Evolutionary conservation across 2,329 filamentous ascomycete genomes (phyloP).

Genomic region (Leptosphaerulina australis): DNA sequence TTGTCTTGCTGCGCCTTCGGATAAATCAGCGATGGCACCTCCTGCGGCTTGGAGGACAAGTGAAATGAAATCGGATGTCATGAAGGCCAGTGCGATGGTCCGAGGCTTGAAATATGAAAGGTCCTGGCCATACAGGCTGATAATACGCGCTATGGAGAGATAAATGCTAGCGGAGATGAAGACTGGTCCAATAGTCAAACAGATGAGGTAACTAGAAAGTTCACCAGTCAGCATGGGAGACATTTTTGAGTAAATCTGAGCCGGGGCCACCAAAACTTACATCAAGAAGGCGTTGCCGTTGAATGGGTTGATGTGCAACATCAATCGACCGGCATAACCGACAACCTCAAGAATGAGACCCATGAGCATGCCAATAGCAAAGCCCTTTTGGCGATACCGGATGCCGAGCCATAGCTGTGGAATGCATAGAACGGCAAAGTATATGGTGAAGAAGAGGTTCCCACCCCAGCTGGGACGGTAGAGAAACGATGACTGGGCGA

Average conservation of each 20-base stretch:
- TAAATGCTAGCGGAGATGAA: slow-evolving; percentile 60
- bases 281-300: slow-evolving; percentile 34
- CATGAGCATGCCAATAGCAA: slow-evolving; percentile 52
- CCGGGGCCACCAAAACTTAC: no score
- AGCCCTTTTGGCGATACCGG: slow-evolving; percentile 58
- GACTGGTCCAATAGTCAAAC: slow-evolving; percentile 59
- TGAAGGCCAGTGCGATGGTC: slow-evolving; percentile 62
- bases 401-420: slow-evolving; percentile 56
- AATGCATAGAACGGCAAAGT: slow-evolving; percentile 53
- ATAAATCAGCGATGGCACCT: slow-evolving; percentile 58
- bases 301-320: slow-evolving; percentile 50
- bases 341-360: slow-evolving; percentile 57
- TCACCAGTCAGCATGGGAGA: no score
- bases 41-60: slow-evolving; percentile 61
- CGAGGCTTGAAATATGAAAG: slow-evolving; percentile 18
- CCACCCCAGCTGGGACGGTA: neutral
- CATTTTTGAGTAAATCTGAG: slow-evolving; percentile 56
- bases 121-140: slow-evolving; percentile 55
- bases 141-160: slow-evolving; percentile 59
- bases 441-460: slow-evolving; percentile 21
- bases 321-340: slow-evolving; percentile 60
- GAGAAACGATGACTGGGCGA: no score
- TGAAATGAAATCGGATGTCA: slow-evolving; percentile 60
- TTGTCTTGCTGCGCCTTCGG: slow-evolving; percentile 43
- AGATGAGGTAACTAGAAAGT: slow-evolving; percentile 60